Base-by-base conservation (phyloP, 129 eudicot genomes). In the Ambrosia trifida region DNA sequence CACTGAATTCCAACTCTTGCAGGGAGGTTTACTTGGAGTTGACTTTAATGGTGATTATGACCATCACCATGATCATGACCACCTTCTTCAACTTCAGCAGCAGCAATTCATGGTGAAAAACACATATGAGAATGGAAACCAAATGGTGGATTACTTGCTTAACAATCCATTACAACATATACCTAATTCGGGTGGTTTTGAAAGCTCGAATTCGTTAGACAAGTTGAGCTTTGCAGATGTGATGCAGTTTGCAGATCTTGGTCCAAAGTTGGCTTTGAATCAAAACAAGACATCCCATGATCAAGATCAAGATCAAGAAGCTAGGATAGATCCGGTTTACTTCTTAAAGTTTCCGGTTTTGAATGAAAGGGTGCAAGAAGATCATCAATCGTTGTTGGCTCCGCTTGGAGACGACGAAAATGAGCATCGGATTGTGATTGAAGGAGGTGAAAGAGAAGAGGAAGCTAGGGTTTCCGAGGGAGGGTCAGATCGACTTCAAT, bases 201-300 rank as follows among this genome's bases (percentile, higher is more conserved):
- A 78, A 64, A 62, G 82, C 64, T 75, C 95, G 32, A 74, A 79
- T 30, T 81, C 87, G 3, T 62, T 78, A 32, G 89, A 91, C 24
- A 91, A 88, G 80, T 60, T 87, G 78, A 95, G 96, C 74, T 95
- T 95, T 36, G 97, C 97, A 5, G 99, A 94, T 76, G 97, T 90
- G 81, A 94, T 94, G 97, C 97, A 95, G 72, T 90, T 95, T 70
- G 96, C 93, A 0, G 97, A 90, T 82, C 89, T 87, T 64, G 96
- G 96, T 45, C 97, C 93, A 0, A 94, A 81, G 61, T 67, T 90
- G 72, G 90, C 81, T 46, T 71, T 87, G 28, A 85, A 87, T 45
- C 96, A 93, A 76, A 18, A 86, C 16, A 91, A 80, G 72, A 50
- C 69, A 16, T 38, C 76, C 8, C 78, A 85, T 35, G 86, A 77